These are phyloP conservation scores for Podaxis sp. DNA, from an alignment of 768 basidiomycete species.

Conservation along the genomic window DNA sequence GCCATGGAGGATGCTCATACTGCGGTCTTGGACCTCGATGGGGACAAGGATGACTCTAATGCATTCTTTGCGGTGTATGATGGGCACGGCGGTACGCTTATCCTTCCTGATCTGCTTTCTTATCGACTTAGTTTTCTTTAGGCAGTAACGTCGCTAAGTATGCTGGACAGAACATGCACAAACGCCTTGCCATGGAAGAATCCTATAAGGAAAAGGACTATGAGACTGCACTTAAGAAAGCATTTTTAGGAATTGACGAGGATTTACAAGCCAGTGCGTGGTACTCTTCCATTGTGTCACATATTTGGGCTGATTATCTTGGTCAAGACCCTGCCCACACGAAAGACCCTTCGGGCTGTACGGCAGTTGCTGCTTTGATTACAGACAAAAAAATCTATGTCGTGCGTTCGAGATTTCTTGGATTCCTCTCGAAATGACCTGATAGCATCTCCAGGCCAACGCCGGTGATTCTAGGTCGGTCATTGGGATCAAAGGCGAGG, in stretches of 20 bases:
- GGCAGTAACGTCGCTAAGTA: constrained; percentile 84
- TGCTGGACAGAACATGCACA: constrained; percentile 82
- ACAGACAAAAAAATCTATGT: constrained; percentile 82
- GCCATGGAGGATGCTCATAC: constrained; percentile 98
- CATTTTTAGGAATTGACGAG: constrained; percentile 93
- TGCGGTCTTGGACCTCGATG: constrained; percentile 66
- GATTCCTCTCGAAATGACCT: constrained; percentile 13
- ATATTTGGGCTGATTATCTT: constrained; percentile 17
- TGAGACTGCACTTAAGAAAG: constrained; percentile 75
- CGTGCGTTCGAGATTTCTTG: constrained; percentile 42
- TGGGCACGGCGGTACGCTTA: constrained; percentile 86
- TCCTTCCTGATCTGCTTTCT: constrained; percentile 1
- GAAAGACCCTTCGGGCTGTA: constrained; percentile 94
- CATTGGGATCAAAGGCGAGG: constrained; percentile 79
- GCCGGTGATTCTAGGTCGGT: constrained; percentile 96
- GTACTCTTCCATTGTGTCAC: constrained; percentile 7
- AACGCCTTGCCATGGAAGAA: constrained; percentile 70
- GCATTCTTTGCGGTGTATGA: constrained; percentile 97
- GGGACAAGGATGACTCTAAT: constrained; percentile 44
- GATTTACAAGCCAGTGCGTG: constrained; percentile 74
- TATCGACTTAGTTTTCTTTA: constrained; percentile 29
- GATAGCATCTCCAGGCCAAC: constrained; percentile 68
- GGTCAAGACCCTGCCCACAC: constrained; percentile 76
- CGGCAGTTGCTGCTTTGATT: constrained; percentile 85
- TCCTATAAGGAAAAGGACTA: constrained; percentile 71